Conservation (phyloP, 2,329 filamentous ascomycete genomes). For the Stagonosporopsis cucurbitacearum region DNA sequence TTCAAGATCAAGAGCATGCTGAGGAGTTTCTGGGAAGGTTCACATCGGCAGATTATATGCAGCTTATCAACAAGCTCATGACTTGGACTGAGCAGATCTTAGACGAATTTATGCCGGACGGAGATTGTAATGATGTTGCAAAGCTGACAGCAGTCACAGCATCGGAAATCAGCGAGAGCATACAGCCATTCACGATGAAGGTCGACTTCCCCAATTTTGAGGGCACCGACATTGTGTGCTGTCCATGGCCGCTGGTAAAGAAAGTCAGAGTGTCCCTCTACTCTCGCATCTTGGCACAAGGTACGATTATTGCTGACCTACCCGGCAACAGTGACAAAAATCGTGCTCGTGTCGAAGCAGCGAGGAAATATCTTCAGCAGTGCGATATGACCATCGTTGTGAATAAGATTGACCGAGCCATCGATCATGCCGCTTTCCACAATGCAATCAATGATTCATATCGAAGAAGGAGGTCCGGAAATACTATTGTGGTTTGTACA, state of each 20-base stretch:
- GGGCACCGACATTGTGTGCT: conserved; percentile 21
- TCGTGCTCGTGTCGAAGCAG: conserved; percentile 11
- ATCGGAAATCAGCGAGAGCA: conserved; percentile 17
- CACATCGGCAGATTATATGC: conserved; percentile 10
- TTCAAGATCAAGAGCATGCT: conserved; percentile 12
- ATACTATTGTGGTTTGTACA: conserved; percentile 28
- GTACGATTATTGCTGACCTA: conserved; percentile 26
- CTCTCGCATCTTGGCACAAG: conserved; percentile 15
- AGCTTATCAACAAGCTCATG: conserved; percentile 17
- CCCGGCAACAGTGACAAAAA: conserved; percentile 27
- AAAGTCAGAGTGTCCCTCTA: conserved; percentile 18
- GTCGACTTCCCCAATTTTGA: conserved; percentile 13
- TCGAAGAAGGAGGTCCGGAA: conserved; percentile 22
- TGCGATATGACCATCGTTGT: conserved; percentile 33
- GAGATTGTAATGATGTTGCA: not conserved
- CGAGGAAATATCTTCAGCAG: conserved; percentile 22
- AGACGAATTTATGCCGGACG: conserved; percentile 5
- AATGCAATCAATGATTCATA: conserved; percentile 23
- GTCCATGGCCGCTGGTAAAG: conserved; percentile 33
- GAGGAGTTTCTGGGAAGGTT: conserved; percentile 10
- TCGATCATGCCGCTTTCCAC: conserved; percentile 14
- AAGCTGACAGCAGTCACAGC: conserved; percentile 5
- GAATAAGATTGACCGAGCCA: conserved; percentile 21
- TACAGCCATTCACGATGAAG: conserved; percentile 22
- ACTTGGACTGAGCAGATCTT: conserved; percentile 19